Evolutionary conservation across 345 rosid species (phyloP), one percentile per base, ranked within the genome.

Genomic region (Eucalyptus pumila): DNA sequence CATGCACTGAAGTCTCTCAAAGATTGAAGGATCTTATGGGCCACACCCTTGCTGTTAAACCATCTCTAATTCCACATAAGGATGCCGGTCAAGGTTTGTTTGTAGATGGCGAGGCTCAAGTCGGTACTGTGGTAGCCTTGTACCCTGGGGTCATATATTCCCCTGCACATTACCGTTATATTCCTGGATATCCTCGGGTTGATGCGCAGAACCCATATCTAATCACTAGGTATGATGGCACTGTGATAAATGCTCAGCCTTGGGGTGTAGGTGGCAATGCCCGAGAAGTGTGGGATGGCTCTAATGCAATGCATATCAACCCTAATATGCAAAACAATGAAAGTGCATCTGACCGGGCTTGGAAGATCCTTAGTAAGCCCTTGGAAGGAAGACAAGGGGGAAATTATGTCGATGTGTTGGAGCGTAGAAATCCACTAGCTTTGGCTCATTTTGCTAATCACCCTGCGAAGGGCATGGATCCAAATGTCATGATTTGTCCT

Each of bases 401-500:
- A 5, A 69, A 44, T 51, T 49, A 62, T 81, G 81, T 89, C 69
- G 96, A 94, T 58, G 90, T 94, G 81, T 88, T 96, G 91, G 99
- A 97, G 93, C 93, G 93, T 89, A 95, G 99, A 91, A 97, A 96
- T 88, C 99, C 99, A 19, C 90, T 96, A 89, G 98, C 98, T 69
- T 91, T 95, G 89, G 99, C 98, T 90, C 99, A 97, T 92, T 96
- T 94, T 86, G 93, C 94, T 9, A 97, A 95, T 88, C 98, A 97
- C 87, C 96, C 97, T 5, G 94, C 94, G 7, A 92, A 94, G 91
- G 98, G 91, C 26, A 91, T 93, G 95, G 93, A 88, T 69, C 97
- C 98, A 30, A 97, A 97, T 89, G 99, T 95, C 52, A 97, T 96
- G 96, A 87, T 96, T 69, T 96, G 96, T 80, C 96, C 98, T 26